A percentile compares a stretch with the other conserved stretches of the same genome.
phyloP scores from a whole-genome alignment of 139 green algal genomes.

The Ettlia oleoabundans region DNA sequence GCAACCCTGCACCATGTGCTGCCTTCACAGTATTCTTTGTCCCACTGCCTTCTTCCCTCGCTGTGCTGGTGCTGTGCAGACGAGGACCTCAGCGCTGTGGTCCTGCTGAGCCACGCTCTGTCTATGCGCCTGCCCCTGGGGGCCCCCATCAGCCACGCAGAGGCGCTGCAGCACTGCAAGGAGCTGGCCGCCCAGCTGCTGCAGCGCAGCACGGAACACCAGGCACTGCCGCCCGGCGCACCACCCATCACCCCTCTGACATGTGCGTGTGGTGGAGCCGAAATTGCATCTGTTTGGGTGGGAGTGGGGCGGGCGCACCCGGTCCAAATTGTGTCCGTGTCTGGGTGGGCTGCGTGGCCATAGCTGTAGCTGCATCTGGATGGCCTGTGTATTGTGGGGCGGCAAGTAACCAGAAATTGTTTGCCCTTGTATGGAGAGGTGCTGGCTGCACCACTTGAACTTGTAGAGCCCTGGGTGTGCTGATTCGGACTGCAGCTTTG shows the following conservation, averaged over 20 bases:
- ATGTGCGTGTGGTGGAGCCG: neutral
- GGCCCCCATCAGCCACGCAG: constrained; percentile 24
- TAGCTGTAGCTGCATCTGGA: too few relatives aligned
- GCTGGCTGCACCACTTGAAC: too few relatives aligned
- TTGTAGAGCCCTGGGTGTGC: too few relatives aligned
- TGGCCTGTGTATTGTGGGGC: too few relatives aligned
- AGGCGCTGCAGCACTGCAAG: constrained; percentile 41
- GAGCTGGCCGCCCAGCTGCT: constrained; percentile 38
- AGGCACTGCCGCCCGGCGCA: constrained; percentile 6
- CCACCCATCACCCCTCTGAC: constrained; percentile 16
- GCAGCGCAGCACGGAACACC: neutral
- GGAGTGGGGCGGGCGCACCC: too few relatives aligned
- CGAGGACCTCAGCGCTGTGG: constrained; percentile 21
- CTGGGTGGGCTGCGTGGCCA: too few relatives aligned
- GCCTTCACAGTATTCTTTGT: neutral
- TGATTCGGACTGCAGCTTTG: neutral
- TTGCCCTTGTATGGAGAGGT: too few relatives aligned
- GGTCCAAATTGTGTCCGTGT: too few relatives aligned
- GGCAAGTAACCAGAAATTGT: too few relatives aligned
- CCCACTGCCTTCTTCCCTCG: neutral
- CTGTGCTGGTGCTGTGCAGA: constrained; percentile 18
- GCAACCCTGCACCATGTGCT: too few relatives aligned
- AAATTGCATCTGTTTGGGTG: too few relatives aligned
- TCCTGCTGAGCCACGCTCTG: constrained; percentile 24
- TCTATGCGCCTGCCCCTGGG: constrained; percentile 27